Conservation (phyloP, 805 yeast genomes). For the Nakazawaea wyomingensis region DNA sequence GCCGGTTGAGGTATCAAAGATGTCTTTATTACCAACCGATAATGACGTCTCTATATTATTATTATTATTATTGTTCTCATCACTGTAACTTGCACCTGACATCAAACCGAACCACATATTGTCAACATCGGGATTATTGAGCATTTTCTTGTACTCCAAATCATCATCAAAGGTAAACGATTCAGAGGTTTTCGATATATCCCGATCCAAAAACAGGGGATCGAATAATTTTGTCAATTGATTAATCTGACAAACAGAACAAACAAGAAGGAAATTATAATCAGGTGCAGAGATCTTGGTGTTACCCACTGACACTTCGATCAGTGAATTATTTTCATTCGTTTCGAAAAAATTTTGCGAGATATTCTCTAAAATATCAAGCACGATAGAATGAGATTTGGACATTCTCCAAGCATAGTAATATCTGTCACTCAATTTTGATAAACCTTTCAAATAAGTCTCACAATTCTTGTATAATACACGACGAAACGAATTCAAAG, state of each 20-base stretch:
- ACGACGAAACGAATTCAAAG: slow-evolving; percentile 21
- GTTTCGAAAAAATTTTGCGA: not conserved
- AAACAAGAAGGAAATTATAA: slow-evolving; percentile 15
- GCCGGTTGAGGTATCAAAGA: not conserved
- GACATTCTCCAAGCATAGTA: slow-evolving; percentile 66
- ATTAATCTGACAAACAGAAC: slow-evolving; percentile 16
- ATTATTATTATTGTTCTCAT: not conserved
- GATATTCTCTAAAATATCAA: slow-evolving; percentile 27
- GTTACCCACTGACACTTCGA: not conserved
- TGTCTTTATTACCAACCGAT: not conserved
- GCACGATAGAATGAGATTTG: slow-evolving; percentile 45
- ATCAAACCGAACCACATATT: slow-evolving; percentile 2
- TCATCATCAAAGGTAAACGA: not conserved
- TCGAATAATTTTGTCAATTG: slow-evolving; percentile 13
- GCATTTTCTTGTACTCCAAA: not conserved
- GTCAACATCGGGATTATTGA: slow-evolving; percentile 8
- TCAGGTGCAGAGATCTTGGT: slow-evolving; percentile 1
- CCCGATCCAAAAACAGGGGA: too few species aligned
- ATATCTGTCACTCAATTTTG: slow-evolving; percentile 48
- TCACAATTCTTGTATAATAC: slow-evolving; percentile 35
- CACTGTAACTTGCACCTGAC: not conserved
- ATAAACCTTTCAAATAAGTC: slow-evolving; percentile 33
- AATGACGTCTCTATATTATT: not conserved
- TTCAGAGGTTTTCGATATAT: not conserved
- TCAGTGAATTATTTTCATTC: not conserved